Evolutionary conservation across 2,329 filamentous ascomycete species (phyloP), one percentile per base, ranked within the genome.

Genomic region (Triangularia verruculosa): DNA sequence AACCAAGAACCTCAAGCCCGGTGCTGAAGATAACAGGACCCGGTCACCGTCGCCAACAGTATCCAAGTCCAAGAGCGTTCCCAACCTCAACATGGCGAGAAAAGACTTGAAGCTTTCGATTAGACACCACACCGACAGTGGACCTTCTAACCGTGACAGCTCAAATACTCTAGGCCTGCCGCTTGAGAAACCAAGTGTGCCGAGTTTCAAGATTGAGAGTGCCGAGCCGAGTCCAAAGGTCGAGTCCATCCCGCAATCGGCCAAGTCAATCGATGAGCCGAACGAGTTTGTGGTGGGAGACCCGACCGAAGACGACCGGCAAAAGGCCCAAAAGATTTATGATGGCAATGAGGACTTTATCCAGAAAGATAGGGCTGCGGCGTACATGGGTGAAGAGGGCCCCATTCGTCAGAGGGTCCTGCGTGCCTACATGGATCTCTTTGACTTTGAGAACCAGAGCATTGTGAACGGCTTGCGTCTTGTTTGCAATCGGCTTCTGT

Each of bases 341-440:
- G 89, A 94, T 62, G 93, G 93, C 43, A 86, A 89, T 65, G 93
- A 97, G 72, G 88, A 92, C 59, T 90, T 93, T 64, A 88, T 95
- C 22, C 83, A 84, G 47, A 93, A 92, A 72, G 87, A 89, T 30
- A 89, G 90, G 73, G 92, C 93, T 15, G 93, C 93, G 25, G 85
- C 92, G 27, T 96, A 92, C 88, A 88, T 97, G 77, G 95, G 95
- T 70, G 92, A 95, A 70, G 86, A 89, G 66, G 85, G 85, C 0
- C 79, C 80, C 1, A 77, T 86, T 30, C 80, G 86, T 15, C 82
- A 86, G 70, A 79, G 85, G 22, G 86, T 84, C 0, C 73, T 89
- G 22, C 78, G 79, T 68, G 94, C 94, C 0, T 99, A 97, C 76
- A 96, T 99, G 90, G 88, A 92, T 65, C 80, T 97, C 11, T 97